phyloP scores from a whole-genome alignment of 2,329 filamentous ascomycete genomes.

The Byssoonygena ceratinophila region DNA sequence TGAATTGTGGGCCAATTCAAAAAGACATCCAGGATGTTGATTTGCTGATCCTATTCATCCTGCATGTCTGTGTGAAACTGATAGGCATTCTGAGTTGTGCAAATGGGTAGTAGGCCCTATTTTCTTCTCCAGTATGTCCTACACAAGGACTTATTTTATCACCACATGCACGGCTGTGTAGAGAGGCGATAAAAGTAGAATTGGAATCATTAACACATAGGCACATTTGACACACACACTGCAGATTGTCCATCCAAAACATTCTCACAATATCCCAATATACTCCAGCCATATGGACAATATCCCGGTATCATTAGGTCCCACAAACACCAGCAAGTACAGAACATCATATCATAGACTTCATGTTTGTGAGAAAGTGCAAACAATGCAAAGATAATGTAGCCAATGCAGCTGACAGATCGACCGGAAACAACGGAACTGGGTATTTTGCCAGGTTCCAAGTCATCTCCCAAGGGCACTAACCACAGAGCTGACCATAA shows the following conservation, averaged over 20 bases:
- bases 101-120: too few species aligned
- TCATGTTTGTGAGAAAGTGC: neutral
- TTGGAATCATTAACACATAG: neutral
- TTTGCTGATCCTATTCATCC: too few species aligned
- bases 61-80: too few species aligned
- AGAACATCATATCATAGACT: neutral
- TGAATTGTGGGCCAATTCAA: too few species aligned
- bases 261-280: neutral
- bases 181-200: too few species aligned
- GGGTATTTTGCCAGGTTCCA: neutral
- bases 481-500: conserved; percentile 82
- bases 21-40: too few species aligned
- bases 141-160: too few species aligned
- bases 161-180: too few species aligned
- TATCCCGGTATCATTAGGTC: neutral
- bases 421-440: neutral
- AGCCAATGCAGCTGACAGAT: neutral
- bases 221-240: neutral
- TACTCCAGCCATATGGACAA: neutral
- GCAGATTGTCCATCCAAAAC: neutral
- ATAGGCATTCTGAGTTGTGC: too few species aligned
- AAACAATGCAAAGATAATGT: neutral
- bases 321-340: neutral
- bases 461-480: conserved; percentile 38
- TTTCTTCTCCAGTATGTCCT: too few species aligned